Evolutionary conservation across 2,329 filamentous ascomycete genomes (phyloP).

Genomic region (Pseudocercospora cruenta): DNA sequence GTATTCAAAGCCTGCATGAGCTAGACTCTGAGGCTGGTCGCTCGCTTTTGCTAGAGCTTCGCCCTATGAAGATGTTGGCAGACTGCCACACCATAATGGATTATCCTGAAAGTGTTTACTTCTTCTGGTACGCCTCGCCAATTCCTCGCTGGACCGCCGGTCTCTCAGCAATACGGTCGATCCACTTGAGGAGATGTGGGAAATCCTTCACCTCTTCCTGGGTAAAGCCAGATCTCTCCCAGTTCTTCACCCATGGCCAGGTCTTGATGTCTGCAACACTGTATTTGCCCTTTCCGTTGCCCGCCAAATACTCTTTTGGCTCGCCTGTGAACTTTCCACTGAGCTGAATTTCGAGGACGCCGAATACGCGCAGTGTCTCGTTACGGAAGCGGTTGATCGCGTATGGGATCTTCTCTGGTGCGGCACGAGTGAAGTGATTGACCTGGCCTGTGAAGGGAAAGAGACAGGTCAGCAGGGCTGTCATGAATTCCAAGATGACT

Average conservation of each 20-base stretch:
- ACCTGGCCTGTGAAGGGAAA: constrained; percentile 37
- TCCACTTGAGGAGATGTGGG: constrained; percentile 58
- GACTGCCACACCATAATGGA: neutral
- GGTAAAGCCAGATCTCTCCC: constrained; percentile 49
- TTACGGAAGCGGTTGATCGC: constrained; percentile 57
- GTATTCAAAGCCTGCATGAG: neutral
- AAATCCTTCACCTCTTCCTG: constrained; percentile 55
- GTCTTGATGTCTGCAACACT: constrained; percentile 58
- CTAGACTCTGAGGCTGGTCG: neutral
- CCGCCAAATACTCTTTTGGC: constrained; percentile 57
- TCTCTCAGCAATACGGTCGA: constrained; percentile 55
- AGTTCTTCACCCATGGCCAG: constrained; percentile 56
- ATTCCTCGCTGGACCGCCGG: constrained; percentile 54
- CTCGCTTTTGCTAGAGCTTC: neutral
- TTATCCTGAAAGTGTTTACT: constrained; percentile 25
- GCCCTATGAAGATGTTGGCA: neutral
- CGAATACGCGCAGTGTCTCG: constrained; percentile 56
- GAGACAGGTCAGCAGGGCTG: neutral
- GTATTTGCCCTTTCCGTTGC: constrained; percentile 59
- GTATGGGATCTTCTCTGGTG: constrained; percentile 53
- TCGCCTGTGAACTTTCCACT: constrained; percentile 56
- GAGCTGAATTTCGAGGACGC: constrained; percentile 60
- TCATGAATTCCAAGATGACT: neutral
- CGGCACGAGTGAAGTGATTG: constrained; percentile 51
- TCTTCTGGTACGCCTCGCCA: constrained; percentile 41